Percentiles rank a stretch among this genome's conserved stretches.
phyloP scores from a whole-genome alignment of 805 yeast genomes.

The Wickerhamiella lipophila region DNA sequence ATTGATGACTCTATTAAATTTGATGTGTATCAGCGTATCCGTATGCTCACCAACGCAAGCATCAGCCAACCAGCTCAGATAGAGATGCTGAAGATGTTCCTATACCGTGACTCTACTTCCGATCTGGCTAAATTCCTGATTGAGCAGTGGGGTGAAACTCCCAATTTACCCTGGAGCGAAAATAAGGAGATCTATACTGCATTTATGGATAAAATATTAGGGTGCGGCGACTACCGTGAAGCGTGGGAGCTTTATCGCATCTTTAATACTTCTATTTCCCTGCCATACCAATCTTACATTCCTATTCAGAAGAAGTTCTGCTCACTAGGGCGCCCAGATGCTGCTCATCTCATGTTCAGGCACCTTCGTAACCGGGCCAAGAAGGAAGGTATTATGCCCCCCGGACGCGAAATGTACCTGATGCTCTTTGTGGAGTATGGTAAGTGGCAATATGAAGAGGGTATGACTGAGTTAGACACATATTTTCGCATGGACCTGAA shows the following conservation, averaged over 20 bases:
- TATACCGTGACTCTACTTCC: conserved; percentile 29
- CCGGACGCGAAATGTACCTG: conserved; percentile 44
- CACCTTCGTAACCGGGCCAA: conserved; percentile 45
- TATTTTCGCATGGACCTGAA: conserved; percentile 49
- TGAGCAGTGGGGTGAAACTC: conserved; percentile 33
- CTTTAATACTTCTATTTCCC: conserved; percentile 39
- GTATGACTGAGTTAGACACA: conserved; percentile 51
- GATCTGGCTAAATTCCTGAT: conserved; percentile 35
- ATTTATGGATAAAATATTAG: conserved; percentile 35
- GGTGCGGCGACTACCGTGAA: conserved; percentile 30
- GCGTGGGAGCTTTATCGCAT: conserved; percentile 51
- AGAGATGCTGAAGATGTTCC: conserved; percentile 30
- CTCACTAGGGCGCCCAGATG: conserved; percentile 40
- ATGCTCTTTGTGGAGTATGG: conserved; percentile 53
- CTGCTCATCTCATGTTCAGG: conserved; percentile 50
- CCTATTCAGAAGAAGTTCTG: conserved; percentile 49
- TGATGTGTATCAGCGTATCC: conserved; percentile 33
- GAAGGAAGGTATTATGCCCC: conserved; percentile 40
- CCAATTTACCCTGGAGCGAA: conserved; percentile 21
- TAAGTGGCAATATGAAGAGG: conserved; percentile 44
- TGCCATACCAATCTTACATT: conserved; percentile 47
- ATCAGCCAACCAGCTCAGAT: conserved; percentile 32
- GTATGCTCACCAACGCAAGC: conserved; percentile 28
- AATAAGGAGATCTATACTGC: conserved; percentile 33
- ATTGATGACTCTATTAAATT: conserved; percentile 24